Evolutionary conservation across 1,284 basidiomycete genomes (phyloP), one percentile per base, ranked within the genome.

Genomic region (Trichosporon faecale): DNA sequence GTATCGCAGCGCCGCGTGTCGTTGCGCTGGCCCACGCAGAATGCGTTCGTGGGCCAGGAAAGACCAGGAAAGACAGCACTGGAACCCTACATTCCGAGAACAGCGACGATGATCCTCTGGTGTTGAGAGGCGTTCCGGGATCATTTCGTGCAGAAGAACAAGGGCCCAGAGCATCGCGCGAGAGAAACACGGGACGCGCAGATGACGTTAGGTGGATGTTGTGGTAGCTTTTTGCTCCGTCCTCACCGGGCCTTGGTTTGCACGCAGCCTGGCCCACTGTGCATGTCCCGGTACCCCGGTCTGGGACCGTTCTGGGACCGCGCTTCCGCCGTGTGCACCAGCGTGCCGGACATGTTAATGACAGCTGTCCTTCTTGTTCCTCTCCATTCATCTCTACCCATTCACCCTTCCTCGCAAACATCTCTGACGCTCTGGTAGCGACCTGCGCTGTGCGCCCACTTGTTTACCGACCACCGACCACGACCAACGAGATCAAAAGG

Each of bases 121-220:
- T 14, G 35, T 37, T 37, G 11, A 37, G 35, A 37, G 35, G 35
- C 35, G 35, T 37, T 37, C 35, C 35, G 35, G 35, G 35, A 14
- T 9, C 14, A 37, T 37, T 37, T 37, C 14, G 9, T n/a, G n/a
- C n/a, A n/a, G n/a, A n/a, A n/a, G n/a, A n/a, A n/a, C 35, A 9
- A 37, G 12, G 35, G 35, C 35, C 49, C n/a, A 18, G 16, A 52
- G 21, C 21, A 12, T 5, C 11, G 40, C 9, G 6, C 21, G 49
- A 52, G 49, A 52, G 49, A 52, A 52, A 52, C 49, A 52, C 49
- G 49, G 49, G 49, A 52, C 49, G 49, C 49, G 49, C n/a, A 52
- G 49, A 52, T 52, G 49, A 52, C 49, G 49, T 52, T 52, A 52
- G 21, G 49, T 2, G 2, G 18, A 6, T n/a, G 49, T 52, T 52